Base-by-base conservation (phyloP, 331 rosid species). In the Ulmus americana region DNA sequence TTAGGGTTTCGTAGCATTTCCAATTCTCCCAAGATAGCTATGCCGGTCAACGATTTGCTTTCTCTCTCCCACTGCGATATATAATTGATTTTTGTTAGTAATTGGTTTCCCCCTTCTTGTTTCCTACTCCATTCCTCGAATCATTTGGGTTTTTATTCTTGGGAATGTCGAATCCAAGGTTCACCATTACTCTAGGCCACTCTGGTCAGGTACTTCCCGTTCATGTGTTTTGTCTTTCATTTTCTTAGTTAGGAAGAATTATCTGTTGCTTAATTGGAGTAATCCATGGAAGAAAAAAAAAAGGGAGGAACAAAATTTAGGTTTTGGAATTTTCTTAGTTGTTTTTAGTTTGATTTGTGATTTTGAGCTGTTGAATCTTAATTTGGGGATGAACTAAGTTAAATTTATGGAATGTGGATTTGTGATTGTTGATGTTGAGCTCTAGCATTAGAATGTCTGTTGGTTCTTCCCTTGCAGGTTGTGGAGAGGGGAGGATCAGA, bases 141-240 rank as follows among this genome's bases (percentile, higher is more conserved):
- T 12, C 55, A 20, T 10, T 59, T 15, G 28, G 42, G 28, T 6
- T 4, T 59, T 56, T 3, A 20, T 0, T 50, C 55, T 64, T 45
- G 7, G 59, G 16, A 9, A 82, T 85, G 88, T 68, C 84, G 74
- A 73, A 74, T 40, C 87, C 80, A 13, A 77, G 78, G 62, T 80
- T 85, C 76, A 82, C 87, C 56, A 77, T 82, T 77, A 82, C 91
- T 61, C 78, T 85, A 20, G 91, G 86, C 3, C 84, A 76, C 67
- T 16, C 81, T 46, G 84, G 86, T 68, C 91, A 82, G 91, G 91
- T 85, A 63, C 38, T 60, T n/a, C 51, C 11, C 42, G 6, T 28
- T 12, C 10, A 38, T 28, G 16, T 13, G 5, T 10, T 45, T 15
- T 67, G 54, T 13, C 39, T 48, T 10, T 35, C 35, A 3, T 28